Percentiles rank a stretch among this genome's conserved stretches.
phyloP scores from a whole-genome alignment of 495 filamentous ascomycete genomes.

The Copromyces sp. region DNA sequence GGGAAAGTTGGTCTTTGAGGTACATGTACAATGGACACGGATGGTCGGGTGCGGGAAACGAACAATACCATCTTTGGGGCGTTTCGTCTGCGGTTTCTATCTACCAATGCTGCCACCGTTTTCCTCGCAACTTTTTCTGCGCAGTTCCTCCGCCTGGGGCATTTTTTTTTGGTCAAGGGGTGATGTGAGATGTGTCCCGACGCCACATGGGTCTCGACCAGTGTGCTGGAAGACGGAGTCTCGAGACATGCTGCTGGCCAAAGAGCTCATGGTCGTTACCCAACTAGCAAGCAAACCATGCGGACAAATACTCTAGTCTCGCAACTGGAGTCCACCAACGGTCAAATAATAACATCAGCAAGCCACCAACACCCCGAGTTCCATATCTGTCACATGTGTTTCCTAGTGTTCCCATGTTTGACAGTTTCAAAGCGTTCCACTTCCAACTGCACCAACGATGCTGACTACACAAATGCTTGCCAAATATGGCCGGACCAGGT shows the following conservation, averaged over 20 bases:
- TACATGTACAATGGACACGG: constrained; percentile 29
- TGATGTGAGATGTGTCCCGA: neutral
- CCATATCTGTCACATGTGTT: neutral
- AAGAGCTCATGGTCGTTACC: neutral
- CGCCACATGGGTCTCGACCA: neutral
- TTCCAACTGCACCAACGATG: neutral
- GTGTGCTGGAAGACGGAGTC: neutral
- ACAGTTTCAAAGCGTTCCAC: neutral
- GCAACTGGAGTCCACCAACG: neutral
- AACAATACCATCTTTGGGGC: constrained; percentile 30
- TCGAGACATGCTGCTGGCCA: neutral
- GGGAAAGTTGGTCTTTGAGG: constrained; percentile 21
- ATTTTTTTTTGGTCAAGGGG: neutral
- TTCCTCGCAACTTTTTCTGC: neutral
- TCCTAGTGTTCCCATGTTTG: neutral
- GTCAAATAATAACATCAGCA: neutral
- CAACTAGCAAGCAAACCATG: neutral
- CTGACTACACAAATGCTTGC: neutral
- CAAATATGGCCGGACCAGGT: neutral
- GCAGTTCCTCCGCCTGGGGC: neutral
- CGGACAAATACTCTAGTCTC: neutral
- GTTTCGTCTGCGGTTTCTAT: constrained; percentile 27
- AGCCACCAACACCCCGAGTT: neutral
- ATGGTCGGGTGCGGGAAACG: constrained; percentile 25
- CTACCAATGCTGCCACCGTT: constrained; percentile 21